Evolutionary conservation across 2,329 filamentous ascomycete species (phyloP).

Genomic region (Dothistroma pini): DNA sequence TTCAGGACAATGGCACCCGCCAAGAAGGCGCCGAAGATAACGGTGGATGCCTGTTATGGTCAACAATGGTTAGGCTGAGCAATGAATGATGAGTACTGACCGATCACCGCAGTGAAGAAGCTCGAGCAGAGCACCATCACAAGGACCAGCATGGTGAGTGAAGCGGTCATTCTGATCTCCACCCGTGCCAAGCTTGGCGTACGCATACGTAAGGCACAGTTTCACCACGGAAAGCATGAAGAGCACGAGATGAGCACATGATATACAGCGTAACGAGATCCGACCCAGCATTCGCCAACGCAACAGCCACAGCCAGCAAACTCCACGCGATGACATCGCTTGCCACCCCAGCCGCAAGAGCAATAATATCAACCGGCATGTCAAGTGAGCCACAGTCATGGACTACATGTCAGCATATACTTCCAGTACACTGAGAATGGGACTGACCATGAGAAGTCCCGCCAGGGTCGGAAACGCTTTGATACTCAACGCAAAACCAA

Average conservation of each 20-base stretch:
- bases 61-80: not conserved
- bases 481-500: conserved; percentile 65
- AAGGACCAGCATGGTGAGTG: conserved; percentile 46
- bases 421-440: conserved; percentile 65
- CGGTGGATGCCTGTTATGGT: conserved; percentile 54
- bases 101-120: conserved; percentile 84
- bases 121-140: conserved; percentile 69
- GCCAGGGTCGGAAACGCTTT: conserved; percentile 78
- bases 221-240: conserved; percentile 59
- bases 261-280: conserved; percentile 80
- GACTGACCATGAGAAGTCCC: conserved; percentile 78
- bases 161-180: not conserved
- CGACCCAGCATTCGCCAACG: conserved; percentile 77
- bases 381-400: conserved; percentile 44
- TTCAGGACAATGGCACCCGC: conserved; percentile 83
- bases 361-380: conserved; percentile 78
- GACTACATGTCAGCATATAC: no score
- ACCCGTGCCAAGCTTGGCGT: not conserved
- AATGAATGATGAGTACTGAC: conserved; percentile 39
- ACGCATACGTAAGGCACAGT: not conserved
- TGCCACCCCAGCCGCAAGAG: conserved; percentile 80
- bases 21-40: conserved; percentile 87
- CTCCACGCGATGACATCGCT: conserved; percentile 90
- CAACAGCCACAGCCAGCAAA: conserved; percentile 82
- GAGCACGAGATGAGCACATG: conserved; percentile 64